phyloP scores from a whole-genome alignment of 345 rosid species.

The Salix purpurea region DNA sequence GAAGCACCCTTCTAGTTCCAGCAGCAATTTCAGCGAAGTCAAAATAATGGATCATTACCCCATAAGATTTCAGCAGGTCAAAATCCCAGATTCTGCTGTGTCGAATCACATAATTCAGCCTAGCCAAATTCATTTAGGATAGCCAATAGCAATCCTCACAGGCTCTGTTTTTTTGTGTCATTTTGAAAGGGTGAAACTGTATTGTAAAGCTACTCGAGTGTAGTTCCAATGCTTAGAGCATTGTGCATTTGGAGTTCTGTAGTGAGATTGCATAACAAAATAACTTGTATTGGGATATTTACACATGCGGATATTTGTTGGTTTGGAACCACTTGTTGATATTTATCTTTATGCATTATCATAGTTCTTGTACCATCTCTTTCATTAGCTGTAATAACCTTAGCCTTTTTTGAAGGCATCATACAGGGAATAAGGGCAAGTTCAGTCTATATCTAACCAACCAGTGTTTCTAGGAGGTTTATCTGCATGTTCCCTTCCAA shows the following conservation, averaged over 20 bases:
- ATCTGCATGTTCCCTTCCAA: not conserved
- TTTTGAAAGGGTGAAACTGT: not conserved
- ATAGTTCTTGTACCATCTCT: not conserved
- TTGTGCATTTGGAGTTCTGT: not conserved
- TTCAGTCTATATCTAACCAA: no score
- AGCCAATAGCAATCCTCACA: not conserved
- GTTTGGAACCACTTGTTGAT: not conserved
- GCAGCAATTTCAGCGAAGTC: not conserved
- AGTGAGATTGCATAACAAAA: not conserved
- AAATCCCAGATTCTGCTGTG: not conserved
- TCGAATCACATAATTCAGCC: not conserved
- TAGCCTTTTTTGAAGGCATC: not conserved
- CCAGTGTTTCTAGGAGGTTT: not conserved
- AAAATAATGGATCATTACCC: not conserved
- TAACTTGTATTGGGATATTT: not conserved
- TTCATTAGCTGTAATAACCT: not conserved
- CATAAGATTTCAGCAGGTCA: not conserved
- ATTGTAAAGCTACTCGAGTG: not conserved
- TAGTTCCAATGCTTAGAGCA: not conserved
- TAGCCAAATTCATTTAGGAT: not conserved
- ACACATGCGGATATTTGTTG: not conserved
- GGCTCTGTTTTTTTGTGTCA: no score
- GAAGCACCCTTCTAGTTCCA: not conserved
- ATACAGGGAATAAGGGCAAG: not conserved
- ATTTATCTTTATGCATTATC: not conserved